Conservation (phyloP, 106 monocot species). For the Allium cepa region DNA sequence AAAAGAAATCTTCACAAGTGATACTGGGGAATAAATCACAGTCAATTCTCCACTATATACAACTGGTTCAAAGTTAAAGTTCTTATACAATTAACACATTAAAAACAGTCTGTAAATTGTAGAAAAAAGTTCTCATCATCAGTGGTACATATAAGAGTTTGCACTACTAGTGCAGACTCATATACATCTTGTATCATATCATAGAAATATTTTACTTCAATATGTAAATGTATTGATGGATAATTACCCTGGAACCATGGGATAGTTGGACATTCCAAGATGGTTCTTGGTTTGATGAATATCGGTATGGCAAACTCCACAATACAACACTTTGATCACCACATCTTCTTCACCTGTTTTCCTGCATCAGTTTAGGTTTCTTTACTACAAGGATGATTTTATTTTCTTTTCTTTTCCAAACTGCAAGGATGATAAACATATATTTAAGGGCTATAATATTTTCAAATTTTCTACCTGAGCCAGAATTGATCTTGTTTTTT, state of each 20-base stretch:
- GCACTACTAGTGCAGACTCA: too few relatives aligned
- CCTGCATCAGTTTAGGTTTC: slow-evolving; percentile 20
- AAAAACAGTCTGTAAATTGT: not conserved
- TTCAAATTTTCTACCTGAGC: too few relatives aligned
- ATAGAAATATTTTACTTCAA: slow-evolving; percentile 10
- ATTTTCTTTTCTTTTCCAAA: not conserved
- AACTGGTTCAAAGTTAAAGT: too few relatives aligned
- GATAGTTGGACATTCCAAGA: slow-evolving; percentile 83
- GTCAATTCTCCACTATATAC: too few relatives aligned
- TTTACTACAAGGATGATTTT: not conserved
- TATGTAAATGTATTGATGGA: not conserved
- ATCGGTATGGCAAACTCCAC: slow-evolving; percentile 96
- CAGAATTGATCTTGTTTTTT: too few relatives aligned
- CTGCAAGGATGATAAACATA: not conserved
- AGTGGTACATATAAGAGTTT: too few relatives aligned
- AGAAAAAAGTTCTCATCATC: not conserved
- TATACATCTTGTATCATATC: too few relatives aligned
- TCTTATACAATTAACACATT: too few relatives aligned
- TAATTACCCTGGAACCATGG: slow-evolving; percentile 97
- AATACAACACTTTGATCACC: slow-evolving; percentile 74
- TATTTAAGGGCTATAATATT: too few relatives aligned
- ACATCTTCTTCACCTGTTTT: slow-evolving; percentile 78
- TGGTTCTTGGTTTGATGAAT: slow-evolving; percentile 91
- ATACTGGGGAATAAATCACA: too few relatives aligned
- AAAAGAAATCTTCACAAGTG: too few relatives aligned